These are phyloP conservation scores for Leccinum fallax DNA, from an alignment of 1,284 basidiomycete genomes.

Conservation along the genomic window DNA sequence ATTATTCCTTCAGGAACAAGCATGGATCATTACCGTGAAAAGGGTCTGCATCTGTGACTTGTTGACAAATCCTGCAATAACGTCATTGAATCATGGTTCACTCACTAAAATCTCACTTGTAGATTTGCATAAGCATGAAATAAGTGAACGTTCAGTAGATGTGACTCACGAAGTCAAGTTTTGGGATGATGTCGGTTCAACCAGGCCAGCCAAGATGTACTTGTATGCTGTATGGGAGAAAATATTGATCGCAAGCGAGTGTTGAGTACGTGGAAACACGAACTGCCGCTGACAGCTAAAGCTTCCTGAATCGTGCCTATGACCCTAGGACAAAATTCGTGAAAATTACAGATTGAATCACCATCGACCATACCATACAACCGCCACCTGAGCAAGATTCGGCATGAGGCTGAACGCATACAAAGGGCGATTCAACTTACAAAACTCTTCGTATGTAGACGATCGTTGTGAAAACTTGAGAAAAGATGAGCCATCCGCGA, in stretches of 20 bases:
- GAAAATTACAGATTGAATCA: not conserved
- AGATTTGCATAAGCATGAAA: not conserved
- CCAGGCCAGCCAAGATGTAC: not conserved
- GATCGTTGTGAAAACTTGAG: conserved; percentile 15
- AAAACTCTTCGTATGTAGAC: conserved; percentile 6
- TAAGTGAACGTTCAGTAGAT: not conserved
- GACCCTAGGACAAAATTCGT: conserved; percentile 7
- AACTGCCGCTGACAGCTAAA: not conserved
- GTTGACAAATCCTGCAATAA: not conserved
- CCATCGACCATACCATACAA: not conserved
- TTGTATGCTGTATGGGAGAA: not conserved
- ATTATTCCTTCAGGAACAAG: not conserved
- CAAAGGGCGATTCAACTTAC: conserved; percentile 1
- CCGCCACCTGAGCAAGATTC: not conserved
- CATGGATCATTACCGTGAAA: not conserved
- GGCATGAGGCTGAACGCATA: not conserved
- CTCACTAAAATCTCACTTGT: not conserved
- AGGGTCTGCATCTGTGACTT: conserved; percentile 1
- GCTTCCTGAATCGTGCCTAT: not conserved
- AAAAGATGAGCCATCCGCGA: not conserved
- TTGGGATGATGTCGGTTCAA: not conserved
- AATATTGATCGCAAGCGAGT: not conserved
- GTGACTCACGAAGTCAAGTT: not conserved
- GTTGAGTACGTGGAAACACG: not conserved
- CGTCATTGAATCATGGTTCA: not conserved